phyloP scores from a whole-genome alignment of 768 basidiomycete species.

The Rossbeevera mucosa region DNA sequence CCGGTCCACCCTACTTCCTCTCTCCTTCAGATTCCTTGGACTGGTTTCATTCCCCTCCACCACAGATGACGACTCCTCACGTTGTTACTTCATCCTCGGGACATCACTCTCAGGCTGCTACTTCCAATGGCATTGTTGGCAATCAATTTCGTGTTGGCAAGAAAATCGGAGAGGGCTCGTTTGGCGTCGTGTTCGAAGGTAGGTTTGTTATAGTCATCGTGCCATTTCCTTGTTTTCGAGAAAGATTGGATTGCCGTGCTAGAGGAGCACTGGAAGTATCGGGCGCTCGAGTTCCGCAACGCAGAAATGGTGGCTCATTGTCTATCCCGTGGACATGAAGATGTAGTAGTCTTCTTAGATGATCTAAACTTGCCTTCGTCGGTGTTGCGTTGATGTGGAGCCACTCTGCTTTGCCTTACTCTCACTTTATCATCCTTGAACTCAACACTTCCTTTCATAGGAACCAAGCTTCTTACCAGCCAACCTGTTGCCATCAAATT shows the following conservation, averaged over 20 bases:
- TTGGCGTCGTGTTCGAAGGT: slow-evolving; percentile 98
- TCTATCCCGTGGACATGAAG: slow-evolving; percentile 4
- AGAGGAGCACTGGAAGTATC: background rate
- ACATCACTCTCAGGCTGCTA: slow-evolving; percentile 60
- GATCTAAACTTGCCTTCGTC: background rate
- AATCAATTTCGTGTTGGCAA: slow-evolving; percentile 87
- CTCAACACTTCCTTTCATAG: slow-evolving; percentile 38
- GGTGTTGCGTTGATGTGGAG: slow-evolving; percentile 8
- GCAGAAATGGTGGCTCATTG: slow-evolving; percentile 3
- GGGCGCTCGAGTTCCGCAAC: slow-evolving; percentile 13
- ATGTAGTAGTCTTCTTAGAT: slow-evolving; percentile 7
- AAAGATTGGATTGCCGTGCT: background rate
- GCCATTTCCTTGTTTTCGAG: background rate
- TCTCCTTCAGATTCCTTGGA: slow-evolving; percentile 25
- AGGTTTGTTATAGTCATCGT: slow-evolving; percentile 19
- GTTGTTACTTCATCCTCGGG: slow-evolving; percentile 75
- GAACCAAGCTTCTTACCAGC: slow-evolving; percentile 78
- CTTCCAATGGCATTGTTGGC: slow-evolving; percentile 71
- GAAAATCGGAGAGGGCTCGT: slow-evolving; percentile 99
- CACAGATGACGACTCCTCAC: slow-evolving; percentile 72
- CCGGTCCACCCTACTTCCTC: slow-evolving; percentile 19
- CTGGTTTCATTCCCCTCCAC: slow-evolving; percentile 21
- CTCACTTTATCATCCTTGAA: slow-evolving; percentile 1
- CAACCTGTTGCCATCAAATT: slow-evolving; percentile 97
- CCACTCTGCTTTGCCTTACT: background rate